phyloP scores from a whole-genome alignment of 106 monocot genomes.

The Apostasia shenzhenica region DNA sequence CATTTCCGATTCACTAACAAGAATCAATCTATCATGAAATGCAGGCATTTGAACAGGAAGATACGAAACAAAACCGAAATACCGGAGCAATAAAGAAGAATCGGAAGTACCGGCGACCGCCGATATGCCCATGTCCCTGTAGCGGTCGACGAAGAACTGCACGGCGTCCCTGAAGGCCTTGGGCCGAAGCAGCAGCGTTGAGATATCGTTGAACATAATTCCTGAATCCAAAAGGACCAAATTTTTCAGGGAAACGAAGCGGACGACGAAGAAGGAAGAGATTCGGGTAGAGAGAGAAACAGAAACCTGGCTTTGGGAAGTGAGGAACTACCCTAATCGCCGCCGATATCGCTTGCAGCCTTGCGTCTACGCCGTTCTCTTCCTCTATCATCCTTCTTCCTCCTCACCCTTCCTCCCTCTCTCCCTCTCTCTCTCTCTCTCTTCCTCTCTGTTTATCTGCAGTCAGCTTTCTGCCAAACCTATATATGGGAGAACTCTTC shows the following conservation, averaged over 20 bases:
- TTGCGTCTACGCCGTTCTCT: slow-evolving; percentile 46
- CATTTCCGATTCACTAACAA: too few relatives aligned
- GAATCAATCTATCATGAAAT: neutral
- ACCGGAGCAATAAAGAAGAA: neutral
- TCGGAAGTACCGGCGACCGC: slow-evolving; percentile 70
- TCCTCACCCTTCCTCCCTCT: slow-evolving; percentile 2
- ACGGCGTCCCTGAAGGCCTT: slow-evolving; percentile 69
- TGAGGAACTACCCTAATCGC: slow-evolving; percentile 89
- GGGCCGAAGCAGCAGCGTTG: slow-evolving; percentile 70
- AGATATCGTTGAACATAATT: slow-evolving; percentile 95
- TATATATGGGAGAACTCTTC: neutral
- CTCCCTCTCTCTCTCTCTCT: neutral
- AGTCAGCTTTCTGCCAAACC: too few relatives aligned
- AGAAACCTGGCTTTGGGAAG: slow-evolving; percentile 87
- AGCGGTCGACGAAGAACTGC: slow-evolving; percentile 74
- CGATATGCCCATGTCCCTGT: slow-evolving; percentile 54
- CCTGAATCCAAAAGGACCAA: slow-evolving; percentile 28
- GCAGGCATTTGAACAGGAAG: neutral
- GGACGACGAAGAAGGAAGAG: slow-evolving; percentile 1
- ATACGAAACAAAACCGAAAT: neutral
- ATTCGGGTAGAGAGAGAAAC: neutral
- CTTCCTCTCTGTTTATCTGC: neutral
- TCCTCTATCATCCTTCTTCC: slow-evolving; percentile 31
- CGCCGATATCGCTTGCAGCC: slow-evolving; percentile 62
- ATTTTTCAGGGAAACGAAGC: neutral